Base-by-base conservation (phyloP, 1,284 basidiomycete species). In the Neonothopanus nambi region DNA sequence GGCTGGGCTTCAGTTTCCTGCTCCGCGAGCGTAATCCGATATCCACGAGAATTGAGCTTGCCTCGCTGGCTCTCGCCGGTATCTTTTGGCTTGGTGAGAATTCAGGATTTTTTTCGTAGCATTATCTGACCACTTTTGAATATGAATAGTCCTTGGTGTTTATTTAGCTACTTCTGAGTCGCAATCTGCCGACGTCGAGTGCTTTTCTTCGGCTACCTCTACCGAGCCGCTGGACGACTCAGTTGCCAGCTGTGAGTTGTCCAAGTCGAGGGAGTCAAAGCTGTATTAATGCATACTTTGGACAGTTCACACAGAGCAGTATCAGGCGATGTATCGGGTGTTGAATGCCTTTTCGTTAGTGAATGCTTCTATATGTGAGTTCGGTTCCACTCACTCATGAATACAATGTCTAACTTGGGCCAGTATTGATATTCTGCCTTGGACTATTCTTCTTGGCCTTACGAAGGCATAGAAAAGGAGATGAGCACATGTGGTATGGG, bases 291-390 rank as follows among this genome's bases (percentile, higher is more conserved):
- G 42, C 56, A 61, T 56, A 61, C 51, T 20, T 54, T 51, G 26
- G 3, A 26, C 61, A 80, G 78, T 85, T 78, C 69, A 89, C 74
- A 70, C 87, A 71, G 72, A 87, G 75, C 66, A 78, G 58, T 91
- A 86, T 65, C 89, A 89, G 59, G 88, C 89, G 21, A 90, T 91
- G 74, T 91, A 91, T 65, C 80, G 84, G 36, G 89, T 90, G 23
- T 72, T 91, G 48, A 86, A 85, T 69, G 81, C 84, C 17, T 91
- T 91, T 68, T 82, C 89, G 12, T 70, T 91, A 53, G 81, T 91
- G 67, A 91, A 91, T 63, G 81, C 85, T 52, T 76, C 79, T 49
- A 75, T 92, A 12, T 72, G 88, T 86, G 66, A 58, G 84, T 73
- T 15, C 48, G 17, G 44, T 9, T 33, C 30, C 30, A 41, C 39